A percentile compares a stretch with the other conserved stretches of the same genome.
phyloP scores from a whole-genome alignment of 2,329 filamentous ascomycete genomes.

The Alternaria postmessia region DNA sequence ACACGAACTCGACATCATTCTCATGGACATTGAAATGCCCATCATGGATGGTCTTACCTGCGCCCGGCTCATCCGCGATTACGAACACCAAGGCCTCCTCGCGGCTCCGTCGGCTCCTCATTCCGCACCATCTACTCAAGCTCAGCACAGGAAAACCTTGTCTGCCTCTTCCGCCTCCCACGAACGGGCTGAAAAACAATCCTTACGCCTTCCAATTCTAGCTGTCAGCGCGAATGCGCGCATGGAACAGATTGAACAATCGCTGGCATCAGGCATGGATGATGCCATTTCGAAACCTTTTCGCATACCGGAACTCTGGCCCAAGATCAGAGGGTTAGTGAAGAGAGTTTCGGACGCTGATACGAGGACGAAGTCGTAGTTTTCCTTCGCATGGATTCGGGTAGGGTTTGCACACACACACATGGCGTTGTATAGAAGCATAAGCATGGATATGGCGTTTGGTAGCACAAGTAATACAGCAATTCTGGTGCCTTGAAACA shows the following conservation, averaged over 20 bases:
- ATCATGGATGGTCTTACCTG: constrained; percentile 47
- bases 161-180: constrained; percentile 1
- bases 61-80: constrained; percentile 37
- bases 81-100: constrained; percentile 34
- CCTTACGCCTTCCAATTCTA: constrained; percentile 36
- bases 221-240: constrained; percentile 49
- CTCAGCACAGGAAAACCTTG: background rate
- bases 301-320: constrained; percentile 34
- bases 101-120: constrained; percentile 1
- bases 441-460: background rate
- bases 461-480: background rate
- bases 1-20: constrained; percentile 33
- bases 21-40: constrained; percentile 49
- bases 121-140: constrained; percentile 4
- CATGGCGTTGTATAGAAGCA: background rate
- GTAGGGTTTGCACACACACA: background rate
- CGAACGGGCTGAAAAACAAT: background rate
- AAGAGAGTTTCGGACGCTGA: constrained; percentile 6
- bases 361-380: background rate
- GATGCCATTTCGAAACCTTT: constrained; percentile 40
- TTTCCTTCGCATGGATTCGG: background rate
- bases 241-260: constrained; percentile 42
- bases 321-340: constrained; percentile 23
- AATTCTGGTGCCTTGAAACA: background rate
- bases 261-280: constrained; percentile 44